A percentile compares a stretch with the other conserved stretches of the same genome.
phyloP scores from a whole-genome alignment of 345 rosid genomes.

The Camelina laxa region DNA sequence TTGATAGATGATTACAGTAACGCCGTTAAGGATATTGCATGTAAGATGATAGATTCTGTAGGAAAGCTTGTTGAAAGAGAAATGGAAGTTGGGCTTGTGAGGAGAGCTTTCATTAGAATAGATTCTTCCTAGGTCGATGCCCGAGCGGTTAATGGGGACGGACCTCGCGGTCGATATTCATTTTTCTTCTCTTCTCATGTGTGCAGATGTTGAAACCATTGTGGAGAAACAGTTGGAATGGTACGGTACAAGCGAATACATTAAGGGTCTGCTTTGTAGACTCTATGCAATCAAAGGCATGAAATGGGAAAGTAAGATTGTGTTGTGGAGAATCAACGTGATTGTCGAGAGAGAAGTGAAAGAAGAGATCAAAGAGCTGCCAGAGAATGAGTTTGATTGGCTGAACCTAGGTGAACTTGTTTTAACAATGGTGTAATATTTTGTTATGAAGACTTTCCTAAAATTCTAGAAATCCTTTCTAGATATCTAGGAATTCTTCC shows the following conservation, averaged over 20 bases:
- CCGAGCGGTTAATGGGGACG: too few species aligned
- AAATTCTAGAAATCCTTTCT: too few species aligned
- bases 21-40: not conserved
- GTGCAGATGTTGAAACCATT: conserved; percentile 2
- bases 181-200: too few species aligned
- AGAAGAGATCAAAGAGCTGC: not conserved
- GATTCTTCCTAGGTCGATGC: too few species aligned
- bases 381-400: not conserved
- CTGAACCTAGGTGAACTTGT: too few species aligned
- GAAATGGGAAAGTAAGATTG: not conserved
- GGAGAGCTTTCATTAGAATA: conserved; percentile 16
- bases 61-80: conserved; percentile 6
- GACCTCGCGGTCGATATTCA: too few species aligned
- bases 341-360: not conserved
- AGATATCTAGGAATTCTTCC: too few species aligned
- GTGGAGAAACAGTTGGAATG: not conserved
- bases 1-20: not conserved
- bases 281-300: too few species aligned
- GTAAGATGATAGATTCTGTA: conserved; percentile 2
- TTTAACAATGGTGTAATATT: too few species aligned
- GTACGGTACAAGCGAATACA: not conserved
- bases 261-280: not conserved
- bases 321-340: conserved; percentile 6
- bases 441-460: too few species aligned
- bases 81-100: conserved; percentile 27